Evolutionary conservation across 441 rosid genomes (phyloP).

Genomic region (Eruca vesicaria): DNA sequence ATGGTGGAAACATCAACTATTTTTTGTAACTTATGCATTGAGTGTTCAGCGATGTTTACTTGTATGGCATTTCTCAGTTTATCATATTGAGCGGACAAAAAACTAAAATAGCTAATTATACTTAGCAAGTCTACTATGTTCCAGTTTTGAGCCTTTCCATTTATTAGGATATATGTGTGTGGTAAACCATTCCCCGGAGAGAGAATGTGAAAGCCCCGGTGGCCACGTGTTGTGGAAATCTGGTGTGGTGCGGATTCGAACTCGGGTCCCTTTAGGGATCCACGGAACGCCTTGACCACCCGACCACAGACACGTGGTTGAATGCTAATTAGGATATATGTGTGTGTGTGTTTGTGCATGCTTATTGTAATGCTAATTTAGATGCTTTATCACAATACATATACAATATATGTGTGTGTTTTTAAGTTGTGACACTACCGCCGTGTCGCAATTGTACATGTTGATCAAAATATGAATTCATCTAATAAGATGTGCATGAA

Average conservation of each 20-base stretch:
- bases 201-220: too few species aligned
- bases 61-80: background rate
- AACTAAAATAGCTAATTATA: slow-evolving; percentile 1
- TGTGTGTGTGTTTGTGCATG: too few species aligned
- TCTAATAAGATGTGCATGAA: slow-evolving; percentile 9
- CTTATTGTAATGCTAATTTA: background rate
- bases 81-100: background rate
- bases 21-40: too few species aligned
- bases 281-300: too few species aligned
- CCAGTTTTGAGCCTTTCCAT: background rate
- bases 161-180: background rate
- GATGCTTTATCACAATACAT: background rate
- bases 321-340: too few species aligned
- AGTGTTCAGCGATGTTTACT: background rate
- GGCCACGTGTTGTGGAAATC: too few species aligned
- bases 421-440: slow-evolving; percentile 5
- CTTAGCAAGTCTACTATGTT: slow-evolving; percentile 4
- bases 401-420: background rate
- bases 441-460: background rate
- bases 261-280: too few species aligned
- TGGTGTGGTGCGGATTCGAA: too few species aligned
- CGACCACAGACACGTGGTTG: too few species aligned
- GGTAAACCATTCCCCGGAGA: too few species aligned
- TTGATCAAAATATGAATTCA: background rate
- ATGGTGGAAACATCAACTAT: too few species aligned